Conservation (phyloP, 1,139 yeast species). For the Maudiozyma humilis region DNA sequence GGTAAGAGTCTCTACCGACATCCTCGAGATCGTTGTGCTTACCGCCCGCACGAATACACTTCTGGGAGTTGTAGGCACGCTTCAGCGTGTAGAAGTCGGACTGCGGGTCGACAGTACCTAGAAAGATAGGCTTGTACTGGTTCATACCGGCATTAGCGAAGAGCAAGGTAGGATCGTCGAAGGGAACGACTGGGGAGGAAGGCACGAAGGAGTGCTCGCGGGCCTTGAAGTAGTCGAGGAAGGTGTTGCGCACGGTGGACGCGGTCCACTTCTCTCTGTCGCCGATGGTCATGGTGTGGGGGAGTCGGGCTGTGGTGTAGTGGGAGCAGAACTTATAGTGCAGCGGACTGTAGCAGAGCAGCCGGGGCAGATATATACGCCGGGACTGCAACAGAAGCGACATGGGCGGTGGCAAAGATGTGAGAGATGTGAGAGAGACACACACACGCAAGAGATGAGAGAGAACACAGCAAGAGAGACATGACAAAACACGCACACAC, state of each 20-base stretch:
- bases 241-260: constrained; percentile 73
- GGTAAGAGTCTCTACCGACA: constrained; percentile 95
- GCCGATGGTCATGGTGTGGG: constrained; percentile 27
- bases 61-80: constrained; percentile 91
- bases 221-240: constrained; percentile 68
- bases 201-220: constrained; percentile 74
- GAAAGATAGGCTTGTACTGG: constrained; percentile 92
- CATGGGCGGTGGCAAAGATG: too few relatives aligned
- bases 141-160: constrained; percentile 99
- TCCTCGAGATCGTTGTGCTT: constrained; percentile 97
- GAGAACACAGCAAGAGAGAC: too few relatives aligned
- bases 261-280: constrained; percentile 51
- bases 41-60: constrained; percentile 99
- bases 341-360: too few relatives aligned
- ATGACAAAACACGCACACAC: too few relatives aligned
- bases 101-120: constrained; percentile 94
- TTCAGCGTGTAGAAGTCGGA: constrained; percentile 76
- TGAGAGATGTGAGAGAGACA: too few relatives aligned
- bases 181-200: constrained; percentile 92
- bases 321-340: too few relatives aligned
- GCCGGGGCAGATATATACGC: too few relatives aligned
- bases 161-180: constrained; percentile 90
- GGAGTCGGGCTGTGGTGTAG: background rate
- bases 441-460: too few relatives aligned
- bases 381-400: too few relatives aligned